Evolutionary conservation across 495 filamentous ascomycete genomes (phyloP).

Genomic region (Aspergillus mulundensis): DNA sequence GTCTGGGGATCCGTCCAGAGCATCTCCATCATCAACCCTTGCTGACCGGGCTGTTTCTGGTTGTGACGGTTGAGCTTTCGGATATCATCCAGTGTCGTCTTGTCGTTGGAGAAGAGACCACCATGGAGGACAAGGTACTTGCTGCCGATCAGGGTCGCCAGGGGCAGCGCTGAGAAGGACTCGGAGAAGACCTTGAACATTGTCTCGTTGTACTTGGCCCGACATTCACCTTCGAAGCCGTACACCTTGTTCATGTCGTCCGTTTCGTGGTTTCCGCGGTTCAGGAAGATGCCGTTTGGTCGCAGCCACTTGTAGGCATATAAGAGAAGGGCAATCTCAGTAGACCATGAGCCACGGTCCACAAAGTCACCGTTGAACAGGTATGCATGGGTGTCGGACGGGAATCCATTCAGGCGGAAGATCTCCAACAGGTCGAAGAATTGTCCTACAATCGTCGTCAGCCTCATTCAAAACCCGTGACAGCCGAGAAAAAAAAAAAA

Average conservation of each 20-base stretch:
- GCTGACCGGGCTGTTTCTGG: conserved; percentile 93
- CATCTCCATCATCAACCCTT: conserved; percentile 99
- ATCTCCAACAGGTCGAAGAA: conserved; percentile 96
- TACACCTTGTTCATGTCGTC: conserved; percentile 99
- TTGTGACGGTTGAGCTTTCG: conserved; percentile 85
- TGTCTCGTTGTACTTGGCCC: conserved; percentile 93
- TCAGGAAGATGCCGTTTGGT: conserved; percentile 86
- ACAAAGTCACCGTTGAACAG: conserved; percentile 99
- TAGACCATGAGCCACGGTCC: conserved; percentile 95
- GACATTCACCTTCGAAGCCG: conserved; percentile 97
- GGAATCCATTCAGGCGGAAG: conserved; percentile 85
- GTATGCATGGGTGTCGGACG: conserved; percentile 80
- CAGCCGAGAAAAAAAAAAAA: background rate
- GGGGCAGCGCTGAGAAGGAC: conserved; percentile 89
- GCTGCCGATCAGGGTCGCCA: conserved; percentile 86
- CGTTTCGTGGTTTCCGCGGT: conserved; percentile 98
- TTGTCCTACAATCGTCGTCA: conserved; percentile 58
- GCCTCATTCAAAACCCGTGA: conserved; percentile 6
- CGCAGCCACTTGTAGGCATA: conserved; percentile 97
- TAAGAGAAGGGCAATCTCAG: conserved; percentile 87
- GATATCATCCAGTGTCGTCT: conserved; percentile 86
- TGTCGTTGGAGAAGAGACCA: conserved; percentile 96
- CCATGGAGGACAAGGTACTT: conserved; percentile 95
- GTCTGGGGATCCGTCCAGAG: conserved; percentile 96
- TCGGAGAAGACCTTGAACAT: conserved; percentile 98